These are phyloP conservation scores for Taiozyma sp. DNA, from an alignment of 1,139 yeast species.

Conservation along the genomic window DNA sequence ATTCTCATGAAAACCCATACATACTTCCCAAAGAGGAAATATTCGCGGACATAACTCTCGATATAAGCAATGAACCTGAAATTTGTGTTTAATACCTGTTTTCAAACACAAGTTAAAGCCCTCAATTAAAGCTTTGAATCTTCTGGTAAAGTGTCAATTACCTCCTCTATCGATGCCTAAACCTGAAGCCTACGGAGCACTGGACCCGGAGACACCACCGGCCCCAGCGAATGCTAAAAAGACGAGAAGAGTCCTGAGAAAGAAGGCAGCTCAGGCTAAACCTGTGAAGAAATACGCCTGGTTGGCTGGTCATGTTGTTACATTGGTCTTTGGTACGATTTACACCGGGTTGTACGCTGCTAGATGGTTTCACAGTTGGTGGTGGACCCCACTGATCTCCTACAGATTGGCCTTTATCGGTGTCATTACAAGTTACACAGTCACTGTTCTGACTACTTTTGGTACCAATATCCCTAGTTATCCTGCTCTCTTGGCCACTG, in stretches of 20 bases:
- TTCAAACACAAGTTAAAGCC: no score
- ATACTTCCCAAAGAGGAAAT: neutral
- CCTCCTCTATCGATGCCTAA: neutral
- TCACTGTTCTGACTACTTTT: conserved; percentile 54
- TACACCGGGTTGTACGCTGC: conserved; percentile 42
- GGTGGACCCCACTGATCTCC: conserved; percentile 37
- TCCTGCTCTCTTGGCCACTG: conserved; percentile 55
- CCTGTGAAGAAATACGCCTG: conserved; percentile 47
- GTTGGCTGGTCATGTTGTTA: conserved; percentile 54
- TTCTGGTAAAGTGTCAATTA: neutral
- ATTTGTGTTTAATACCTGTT: neutral
- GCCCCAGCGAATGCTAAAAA: conserved; percentile 13
- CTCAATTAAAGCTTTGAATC: no score
- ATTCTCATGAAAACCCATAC: no score
- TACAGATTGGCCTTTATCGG: conserved; percentile 57
- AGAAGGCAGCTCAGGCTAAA: conserved; percentile 34
- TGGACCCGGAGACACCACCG: conserved; percentile 4
- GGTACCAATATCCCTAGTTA: conserved; percentile 49
- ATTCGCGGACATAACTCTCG: neutral
- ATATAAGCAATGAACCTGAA: neutral
- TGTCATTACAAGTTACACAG: conserved; percentile 44
- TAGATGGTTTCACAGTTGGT: conserved; percentile 37
- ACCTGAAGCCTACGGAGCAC: neutral
- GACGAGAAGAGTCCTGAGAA: conserved; percentile 25
- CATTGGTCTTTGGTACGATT: conserved; percentile 45